A percentile compares a stretch with the other conserved stretches of the same genome.
Evolutionary conservation across 768 basidiomycete species (phyloP).

Genomic region (Polyporus arcularius): DNA sequence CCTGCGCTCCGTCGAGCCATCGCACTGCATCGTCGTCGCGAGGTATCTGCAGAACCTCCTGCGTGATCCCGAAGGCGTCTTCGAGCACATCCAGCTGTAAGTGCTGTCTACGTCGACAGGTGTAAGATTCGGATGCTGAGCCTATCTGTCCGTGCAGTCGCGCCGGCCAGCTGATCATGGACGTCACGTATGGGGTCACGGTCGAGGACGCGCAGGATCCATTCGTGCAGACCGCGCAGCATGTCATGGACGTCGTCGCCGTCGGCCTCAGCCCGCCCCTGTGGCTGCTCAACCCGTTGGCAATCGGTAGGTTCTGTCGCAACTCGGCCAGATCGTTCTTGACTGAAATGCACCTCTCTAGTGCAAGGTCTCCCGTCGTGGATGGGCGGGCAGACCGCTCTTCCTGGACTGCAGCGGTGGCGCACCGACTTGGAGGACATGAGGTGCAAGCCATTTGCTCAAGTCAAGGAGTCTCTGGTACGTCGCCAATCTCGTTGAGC

Average conservation of each 20-base stretch:
- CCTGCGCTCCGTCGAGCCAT: neutral
- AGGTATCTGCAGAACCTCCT: constrained; percentile 4
- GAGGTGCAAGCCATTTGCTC: neutral
- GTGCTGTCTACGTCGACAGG: neutral
- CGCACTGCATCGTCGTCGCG: neutral
- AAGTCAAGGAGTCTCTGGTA: neutral
- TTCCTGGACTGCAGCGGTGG: constrained; percentile 1
- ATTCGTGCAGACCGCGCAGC: constrained; percentile 25
- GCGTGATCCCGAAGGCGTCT: constrained; percentile 3
- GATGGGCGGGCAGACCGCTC: neutral
- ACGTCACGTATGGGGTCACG: constrained; percentile 31
- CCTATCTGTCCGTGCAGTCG: neutral
- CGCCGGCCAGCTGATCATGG: constrained; percentile 22
- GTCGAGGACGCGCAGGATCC: constrained; percentile 26
- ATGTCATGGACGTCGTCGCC: constrained; percentile 21
- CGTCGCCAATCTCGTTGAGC: neutral
- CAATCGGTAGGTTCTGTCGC: neutral
- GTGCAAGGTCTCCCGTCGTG: constrained; percentile 8
- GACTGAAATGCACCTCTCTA: neutral
- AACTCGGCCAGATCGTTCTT: neutral
- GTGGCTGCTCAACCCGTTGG: constrained; percentile 11
- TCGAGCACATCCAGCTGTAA: constrained; percentile 9
- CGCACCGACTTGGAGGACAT: constrained; percentile 1
- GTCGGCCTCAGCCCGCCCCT: constrained; percentile 8
- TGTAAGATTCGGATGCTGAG: neutral